A percentile compares a stretch with the other conserved stretches of the same genome.
Conservation (phyloP, 306 rosid genomes). For the Astragalus membranaceus region DNA sequence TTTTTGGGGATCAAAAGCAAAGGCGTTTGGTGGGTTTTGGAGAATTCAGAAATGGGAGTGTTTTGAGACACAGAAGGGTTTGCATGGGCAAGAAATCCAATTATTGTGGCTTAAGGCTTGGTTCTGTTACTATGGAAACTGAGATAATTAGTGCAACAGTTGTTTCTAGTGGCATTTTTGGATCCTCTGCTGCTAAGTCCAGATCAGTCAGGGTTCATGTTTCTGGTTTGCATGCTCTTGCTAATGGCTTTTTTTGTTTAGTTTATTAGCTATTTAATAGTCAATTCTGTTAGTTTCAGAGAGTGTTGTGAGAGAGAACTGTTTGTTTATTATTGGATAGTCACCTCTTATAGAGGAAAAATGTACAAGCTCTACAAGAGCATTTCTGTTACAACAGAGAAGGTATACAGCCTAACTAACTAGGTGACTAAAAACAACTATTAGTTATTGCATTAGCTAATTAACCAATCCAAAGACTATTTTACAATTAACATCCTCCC, state of each 20-base stretch:
- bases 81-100: conserved; percentile 35
- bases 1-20: conserved; percentile 44
- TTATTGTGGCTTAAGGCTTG: conserved; percentile 37
- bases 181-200: conserved; percentile 42
- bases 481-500: too few relatives aligned
- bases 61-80: conserved; percentile 25
- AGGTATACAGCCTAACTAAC: too few relatives aligned
- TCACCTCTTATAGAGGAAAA: too few relatives aligned
- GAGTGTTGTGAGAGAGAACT: too few relatives aligned
- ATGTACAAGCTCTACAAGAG: too few relatives aligned
- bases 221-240: conserved; percentile 50
- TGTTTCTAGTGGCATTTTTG: conserved; percentile 39
- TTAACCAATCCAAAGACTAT: too few relatives aligned
- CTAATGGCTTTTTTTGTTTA: not conserved
- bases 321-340: too few relatives aligned
- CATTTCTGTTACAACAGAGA: too few relatives aligned
- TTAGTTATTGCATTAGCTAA: too few relatives aligned
- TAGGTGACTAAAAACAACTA: too few relatives aligned
- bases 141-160: conserved; percentile 30
- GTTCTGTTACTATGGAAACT: conserved; percentile 42
- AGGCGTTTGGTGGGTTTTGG: conserved; percentile 32
- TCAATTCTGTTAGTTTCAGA: too few relatives aligned
- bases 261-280: not conserved
- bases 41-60: conserved; percentile 32
- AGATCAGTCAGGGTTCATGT: conserved; percentile 70